Evolutionary conservation across 2,329 filamentous ascomycete genomes (phyloP).

Genomic region (Verticillium dahliae): DNA sequence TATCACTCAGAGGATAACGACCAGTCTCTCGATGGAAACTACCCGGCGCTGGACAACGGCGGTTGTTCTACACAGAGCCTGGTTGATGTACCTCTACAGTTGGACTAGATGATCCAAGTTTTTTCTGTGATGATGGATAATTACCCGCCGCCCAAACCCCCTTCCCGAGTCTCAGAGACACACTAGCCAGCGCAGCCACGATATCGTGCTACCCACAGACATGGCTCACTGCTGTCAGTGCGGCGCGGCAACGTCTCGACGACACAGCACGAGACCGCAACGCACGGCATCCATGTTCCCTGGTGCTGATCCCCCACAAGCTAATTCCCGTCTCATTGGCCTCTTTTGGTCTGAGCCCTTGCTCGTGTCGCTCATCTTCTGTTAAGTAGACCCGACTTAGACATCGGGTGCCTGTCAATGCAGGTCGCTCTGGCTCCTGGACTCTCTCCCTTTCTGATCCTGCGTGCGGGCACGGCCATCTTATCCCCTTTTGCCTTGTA

Average conservation of each 20-base stretch:
- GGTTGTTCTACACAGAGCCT: too few species aligned
- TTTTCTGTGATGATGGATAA: too few species aligned
- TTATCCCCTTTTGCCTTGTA: background rate
- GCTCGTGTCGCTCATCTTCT: background rate
- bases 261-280: background rate
- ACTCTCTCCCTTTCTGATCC: background rate
- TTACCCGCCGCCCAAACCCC: background rate
- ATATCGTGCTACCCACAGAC: background rate
- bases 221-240: background rate
- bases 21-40: too few species aligned
- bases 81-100: too few species aligned
- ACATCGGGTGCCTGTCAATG: background rate
- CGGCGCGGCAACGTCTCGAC: background rate
- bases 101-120: too few species aligned
- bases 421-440: background rate
- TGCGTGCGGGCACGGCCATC: background rate
- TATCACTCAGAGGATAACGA: too few species aligned
- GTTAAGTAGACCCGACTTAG: background rate
- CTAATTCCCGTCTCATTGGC: background rate
- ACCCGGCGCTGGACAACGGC: too few species aligned
- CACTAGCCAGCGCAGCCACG: background rate
- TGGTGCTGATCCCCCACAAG: background rate
- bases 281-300: background rate
- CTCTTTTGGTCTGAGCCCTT: background rate
- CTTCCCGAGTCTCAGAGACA: background rate